Conservation (phyloP, 2,329 filamentous ascomycete genomes). For the Phaeosphaeriaceae sp. region DNA sequence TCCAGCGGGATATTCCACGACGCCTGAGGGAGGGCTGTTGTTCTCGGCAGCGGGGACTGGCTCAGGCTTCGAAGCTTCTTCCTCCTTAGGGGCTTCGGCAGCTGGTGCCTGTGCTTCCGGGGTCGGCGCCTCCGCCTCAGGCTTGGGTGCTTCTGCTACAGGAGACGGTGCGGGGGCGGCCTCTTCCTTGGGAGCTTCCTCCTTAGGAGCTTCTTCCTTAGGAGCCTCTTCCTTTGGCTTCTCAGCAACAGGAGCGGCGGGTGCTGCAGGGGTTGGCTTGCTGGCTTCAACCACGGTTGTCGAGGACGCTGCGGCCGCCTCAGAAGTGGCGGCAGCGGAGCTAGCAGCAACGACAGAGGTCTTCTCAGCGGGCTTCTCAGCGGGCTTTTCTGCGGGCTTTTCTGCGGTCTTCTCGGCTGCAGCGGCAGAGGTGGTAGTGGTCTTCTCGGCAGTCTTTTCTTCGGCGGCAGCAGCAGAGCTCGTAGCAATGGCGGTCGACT, state of each 20-base stretch:
- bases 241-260: neutral
- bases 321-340: neutral
- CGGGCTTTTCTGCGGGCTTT: neutral
- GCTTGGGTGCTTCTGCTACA: neutral
- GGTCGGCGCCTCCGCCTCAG: neutral
- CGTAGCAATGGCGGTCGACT: too few species aligned
- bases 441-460: neutral
- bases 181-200: too few species aligned
- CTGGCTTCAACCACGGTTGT: neutral
- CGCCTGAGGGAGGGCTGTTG: neutral
- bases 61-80: neutral
- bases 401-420: neutral
- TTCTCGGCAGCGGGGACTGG: constrained; percentile 1
- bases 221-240: neutral
- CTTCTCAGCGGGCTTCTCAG: neutral
- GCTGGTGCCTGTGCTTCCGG: neutral
- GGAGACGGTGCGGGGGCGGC: neutral
- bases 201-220: neutral
- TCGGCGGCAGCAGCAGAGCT: neutral
- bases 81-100: neutral
- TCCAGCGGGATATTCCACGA: constrained; percentile 5
- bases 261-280: neutral
- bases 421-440: neutral
- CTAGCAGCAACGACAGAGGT: neutral
- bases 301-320: neutral